These are phyloP conservation scores for Ostreobium quekettii DNA, from an alignment of 139 green algal species.

Conservation along the genomic window DNA sequence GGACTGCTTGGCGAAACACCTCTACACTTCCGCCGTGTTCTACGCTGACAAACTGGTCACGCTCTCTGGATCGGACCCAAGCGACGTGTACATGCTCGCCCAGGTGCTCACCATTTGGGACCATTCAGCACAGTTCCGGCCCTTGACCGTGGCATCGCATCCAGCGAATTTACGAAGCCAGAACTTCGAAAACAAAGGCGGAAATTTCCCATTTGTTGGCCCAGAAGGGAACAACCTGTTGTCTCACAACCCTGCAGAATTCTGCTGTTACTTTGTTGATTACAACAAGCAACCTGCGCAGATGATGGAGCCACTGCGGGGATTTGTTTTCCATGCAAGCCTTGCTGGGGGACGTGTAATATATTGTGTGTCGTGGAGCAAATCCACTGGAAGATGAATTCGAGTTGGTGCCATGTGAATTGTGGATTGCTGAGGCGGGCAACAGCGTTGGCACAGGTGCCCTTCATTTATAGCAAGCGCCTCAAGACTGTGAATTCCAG, in stretches of 20 bases:
- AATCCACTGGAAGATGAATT: too few relatives aligned
- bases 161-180: neutral
- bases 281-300: too few relatives aligned
- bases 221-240: neutral
- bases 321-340: too few relatives aligned
- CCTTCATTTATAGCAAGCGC: too few relatives aligned
- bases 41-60: constrained; percentile 92
- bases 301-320: too few relatives aligned
- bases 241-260: neutral
- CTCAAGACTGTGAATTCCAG: too few relatives aligned
- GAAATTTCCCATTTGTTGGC: neutral
- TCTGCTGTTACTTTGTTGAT: neutral
- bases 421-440: too few relatives aligned
- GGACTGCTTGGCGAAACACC: constrained; percentile 82
- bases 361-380: too few relatives aligned
- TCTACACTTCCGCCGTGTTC: constrained; percentile 80
- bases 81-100: constrained; percentile 75
- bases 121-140: neutral
- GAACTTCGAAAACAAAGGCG: neutral
- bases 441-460: neutral
- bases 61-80: constrained; percentile 42
- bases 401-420: too few relatives aligned
- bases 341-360: too few relatives aligned
- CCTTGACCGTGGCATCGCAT: neutral
- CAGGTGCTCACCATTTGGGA: constrained; percentile 36